These are phyloP conservation scores for Aspergillus flavus DNA, from an alignment of 2,329 filamentous ascomycete species.

Conservation along the genomic window DNA sequence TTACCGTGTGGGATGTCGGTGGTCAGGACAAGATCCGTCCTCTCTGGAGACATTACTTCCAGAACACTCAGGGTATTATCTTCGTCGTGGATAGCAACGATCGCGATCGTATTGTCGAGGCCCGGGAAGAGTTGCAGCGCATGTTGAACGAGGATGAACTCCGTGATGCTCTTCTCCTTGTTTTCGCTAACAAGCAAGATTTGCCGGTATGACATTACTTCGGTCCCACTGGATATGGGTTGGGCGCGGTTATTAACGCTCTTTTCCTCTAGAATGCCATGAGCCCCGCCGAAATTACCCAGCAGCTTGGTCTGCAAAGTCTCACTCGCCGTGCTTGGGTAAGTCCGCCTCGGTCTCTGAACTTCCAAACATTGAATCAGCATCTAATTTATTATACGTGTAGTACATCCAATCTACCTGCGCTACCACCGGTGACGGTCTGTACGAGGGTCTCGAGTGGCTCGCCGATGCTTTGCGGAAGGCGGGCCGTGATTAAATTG, in stretches of 20 bases:
- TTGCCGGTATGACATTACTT: conserved; percentile 70
- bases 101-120: conserved; percentile 96
- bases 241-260: conserved; percentile 28
- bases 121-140: conserved; percentile 91
- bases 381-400: conserved; percentile 23
- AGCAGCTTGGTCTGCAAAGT: conserved; percentile 99
- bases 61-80: conserved; percentile 99
- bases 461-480: conserved; percentile 82
- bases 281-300: conserved; percentile 99
- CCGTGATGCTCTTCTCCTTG: conserved; percentile 91
- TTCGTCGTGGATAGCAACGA: conserved; percentile 99
- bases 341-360: conserved; percentile 51
- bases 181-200: conserved; percentile 99
- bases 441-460: conserved; percentile 98
- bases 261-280: conserved; percentile 78
- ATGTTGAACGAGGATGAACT: conserved; percentile 99
- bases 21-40: conserved; percentile 99
- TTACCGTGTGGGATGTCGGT: conserved; percentile 99
- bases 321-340: conserved; percentile 99
- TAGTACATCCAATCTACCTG: conserved; percentile 99
- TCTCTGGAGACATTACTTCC: conserved; percentile 99
- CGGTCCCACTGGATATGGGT: neutral
- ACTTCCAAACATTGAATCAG: neutral
- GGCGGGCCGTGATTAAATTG: conserved; percentile 53
- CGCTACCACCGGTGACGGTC: conserved; percentile 97